phyloP scores from a whole-genome alignment of 73 alveolate species.

The Paraurostyla sp. region DNA sequence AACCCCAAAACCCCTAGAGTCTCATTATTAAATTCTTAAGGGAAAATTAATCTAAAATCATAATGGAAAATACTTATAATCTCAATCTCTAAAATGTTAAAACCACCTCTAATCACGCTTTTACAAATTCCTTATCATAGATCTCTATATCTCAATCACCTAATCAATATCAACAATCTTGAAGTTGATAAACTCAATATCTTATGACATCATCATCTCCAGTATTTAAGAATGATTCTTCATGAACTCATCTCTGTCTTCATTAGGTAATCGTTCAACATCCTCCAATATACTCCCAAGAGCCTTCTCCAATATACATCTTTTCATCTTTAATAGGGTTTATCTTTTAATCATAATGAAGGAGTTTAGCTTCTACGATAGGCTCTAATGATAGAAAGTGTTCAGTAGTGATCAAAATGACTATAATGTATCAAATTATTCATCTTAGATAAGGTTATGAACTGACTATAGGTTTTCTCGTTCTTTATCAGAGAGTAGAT shows the following conservation, averaged over 20 bases:
- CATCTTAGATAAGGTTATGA: neutral
- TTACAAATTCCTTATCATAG: neutral
- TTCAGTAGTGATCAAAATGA: neutral
- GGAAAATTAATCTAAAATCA: too few relatives aligned
- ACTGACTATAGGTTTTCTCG: neutral
- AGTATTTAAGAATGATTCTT: neutral
- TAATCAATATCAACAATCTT: conserved; percentile 21
- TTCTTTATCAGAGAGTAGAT: neutral
- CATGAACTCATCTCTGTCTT: conserved; percentile 20
- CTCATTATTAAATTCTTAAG: too few relatives aligned
- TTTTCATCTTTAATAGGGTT: neutral
- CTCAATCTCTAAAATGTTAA: conserved; percentile 42
- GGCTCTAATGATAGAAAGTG: neutral
- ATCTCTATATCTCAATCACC: conserved; percentile 14
- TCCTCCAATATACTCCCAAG: conserved; percentile 11
- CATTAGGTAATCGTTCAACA: conserved; percentile 14
- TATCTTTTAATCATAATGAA: neutral
- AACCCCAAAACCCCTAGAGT: too few relatives aligned
- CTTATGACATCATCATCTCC: neutral
- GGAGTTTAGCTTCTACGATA: neutral
- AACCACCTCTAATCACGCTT: neutral
- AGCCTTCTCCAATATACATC: conserved; percentile 1
- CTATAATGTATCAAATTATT: neutral
- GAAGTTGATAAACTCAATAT: neutral
- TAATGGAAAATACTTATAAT: too few relatives aligned